Evolutionary conservation across 805 yeast species (phyloP).

Genomic region (Yarrowia yakushimensis): DNA sequence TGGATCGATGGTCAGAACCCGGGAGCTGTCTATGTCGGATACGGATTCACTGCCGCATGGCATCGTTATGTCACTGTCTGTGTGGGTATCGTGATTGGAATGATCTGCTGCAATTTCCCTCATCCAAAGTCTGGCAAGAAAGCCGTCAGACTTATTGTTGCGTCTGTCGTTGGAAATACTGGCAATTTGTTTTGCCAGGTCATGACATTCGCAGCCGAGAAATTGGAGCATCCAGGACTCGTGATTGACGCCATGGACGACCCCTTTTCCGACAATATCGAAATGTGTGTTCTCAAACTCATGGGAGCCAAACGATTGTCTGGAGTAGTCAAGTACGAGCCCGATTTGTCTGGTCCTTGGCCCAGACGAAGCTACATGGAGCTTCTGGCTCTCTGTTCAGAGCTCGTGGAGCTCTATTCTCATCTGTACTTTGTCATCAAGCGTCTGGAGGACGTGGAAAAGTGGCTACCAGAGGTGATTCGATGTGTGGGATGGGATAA

Average conservation of each 20-base stretch:
- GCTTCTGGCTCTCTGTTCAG: conserved; percentile 32
- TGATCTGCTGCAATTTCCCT: conserved; percentile 37
- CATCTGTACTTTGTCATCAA: conserved; percentile 34
- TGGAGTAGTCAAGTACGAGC: conserved; percentile 34
- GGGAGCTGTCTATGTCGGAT: conserved; percentile 30
- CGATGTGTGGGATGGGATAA: conserved; percentile 36
- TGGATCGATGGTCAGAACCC: conserved; percentile 34
- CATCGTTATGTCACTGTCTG: conserved; percentile 37
- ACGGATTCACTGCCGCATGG: conserved; percentile 39
- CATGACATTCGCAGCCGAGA: conserved; percentile 36
- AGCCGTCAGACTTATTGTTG: conserved; percentile 35
- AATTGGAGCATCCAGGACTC: conserved; percentile 30
- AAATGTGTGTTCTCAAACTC: conserved; percentile 26
- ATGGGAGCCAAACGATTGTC: conserved; percentile 23
- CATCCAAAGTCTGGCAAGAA: conserved; percentile 36
- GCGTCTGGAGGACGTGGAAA: conserved; percentile 31
- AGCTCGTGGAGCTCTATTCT: conserved; percentile 33
- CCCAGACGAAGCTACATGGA: conserved; percentile 36
- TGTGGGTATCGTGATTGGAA: conserved; percentile 36
- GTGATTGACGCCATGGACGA: conserved; percentile 32
- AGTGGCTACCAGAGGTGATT: conserved; percentile 30
- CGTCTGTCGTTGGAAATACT: conserved; percentile 31
- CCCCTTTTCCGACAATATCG: conserved; percentile 27
- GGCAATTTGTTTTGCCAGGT: conserved; percentile 36
- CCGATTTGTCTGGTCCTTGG: conserved; percentile 38